phyloP scores from a whole-genome alignment of 2,329 filamentous ascomycete genomes.

The Aspergillus arachidicola region DNA sequence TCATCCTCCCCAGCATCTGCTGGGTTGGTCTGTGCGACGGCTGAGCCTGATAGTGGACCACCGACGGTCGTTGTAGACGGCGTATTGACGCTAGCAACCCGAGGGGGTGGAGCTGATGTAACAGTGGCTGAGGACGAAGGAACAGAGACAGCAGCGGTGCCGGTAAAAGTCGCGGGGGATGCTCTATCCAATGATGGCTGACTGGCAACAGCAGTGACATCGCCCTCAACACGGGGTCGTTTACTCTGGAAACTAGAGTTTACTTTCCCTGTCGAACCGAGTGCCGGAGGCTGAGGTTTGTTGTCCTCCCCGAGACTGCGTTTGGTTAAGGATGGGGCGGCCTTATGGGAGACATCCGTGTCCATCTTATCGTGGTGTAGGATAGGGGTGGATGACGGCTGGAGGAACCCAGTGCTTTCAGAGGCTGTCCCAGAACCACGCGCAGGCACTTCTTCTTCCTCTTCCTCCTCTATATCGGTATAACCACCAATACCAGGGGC shows the following conservation, averaged over 20 bases:
- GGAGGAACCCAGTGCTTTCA: conserved; percentile 29
- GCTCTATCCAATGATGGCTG: conserved; percentile 15
- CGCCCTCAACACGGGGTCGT: conserved; percentile 34
- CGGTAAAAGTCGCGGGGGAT: conserved; percentile 22
- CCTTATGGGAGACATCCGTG: conserved; percentile 14
- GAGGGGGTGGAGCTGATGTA: conserved; percentile 14
- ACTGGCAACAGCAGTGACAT: conserved; percentile 6
- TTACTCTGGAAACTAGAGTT: conserved; percentile 28
- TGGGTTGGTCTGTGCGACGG: conserved; percentile 9
- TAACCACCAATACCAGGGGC: conserved; percentile 30
- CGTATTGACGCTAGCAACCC: conserved; percentile 8
- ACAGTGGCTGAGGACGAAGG: conserved; percentile 6
- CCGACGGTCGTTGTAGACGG: conserved; percentile 5
- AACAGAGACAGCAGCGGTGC: conserved; percentile 17
- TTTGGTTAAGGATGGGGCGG: conserved; percentile 26
- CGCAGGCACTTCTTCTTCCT: conserved; percentile 30
- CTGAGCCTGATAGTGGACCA: conserved; percentile 1
- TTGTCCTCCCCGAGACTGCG: conserved; percentile 32
- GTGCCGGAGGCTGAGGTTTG: conserved; percentile 7
- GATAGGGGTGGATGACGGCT: conserved; percentile 18
- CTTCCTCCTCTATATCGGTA: conserved; percentile 29
- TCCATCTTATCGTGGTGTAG: conserved; percentile 18
- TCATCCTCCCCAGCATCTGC: conserved; percentile 37
- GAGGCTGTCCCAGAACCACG: conserved; percentile 16
- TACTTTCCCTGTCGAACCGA: neutral